Conservation (phyloP, 2,329 filamentous ascomycete genomes). For the Uncinocarpus reesii region DNA sequence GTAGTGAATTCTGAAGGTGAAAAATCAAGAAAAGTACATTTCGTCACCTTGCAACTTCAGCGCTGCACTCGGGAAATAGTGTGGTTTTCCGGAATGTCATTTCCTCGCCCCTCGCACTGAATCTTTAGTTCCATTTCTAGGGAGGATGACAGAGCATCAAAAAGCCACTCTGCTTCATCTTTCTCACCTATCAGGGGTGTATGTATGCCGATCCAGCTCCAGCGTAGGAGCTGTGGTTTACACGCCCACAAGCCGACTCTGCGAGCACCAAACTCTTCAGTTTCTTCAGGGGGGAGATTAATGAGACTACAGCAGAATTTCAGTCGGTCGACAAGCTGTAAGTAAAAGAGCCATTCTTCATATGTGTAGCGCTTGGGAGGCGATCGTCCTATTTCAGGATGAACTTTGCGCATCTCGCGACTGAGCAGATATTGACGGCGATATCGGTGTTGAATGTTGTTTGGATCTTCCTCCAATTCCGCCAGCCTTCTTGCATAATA, state of each 20-base stretch:
- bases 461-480: constrained; percentile 21
- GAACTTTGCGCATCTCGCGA: constrained; percentile 32
- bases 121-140: constrained; percentile 31
- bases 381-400: constrained; percentile 27
- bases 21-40: too few species aligned
- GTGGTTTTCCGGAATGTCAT: too few species aligned
- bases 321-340: constrained; percentile 39
- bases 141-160: constrained; percentile 30
- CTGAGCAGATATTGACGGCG: constrained; percentile 39
- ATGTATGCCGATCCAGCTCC: constrained; percentile 35
- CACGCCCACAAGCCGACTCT: constrained; percentile 6
- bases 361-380: constrained; percentile 32
- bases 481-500: constrained; percentile 10
- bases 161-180: constrained; percentile 36
- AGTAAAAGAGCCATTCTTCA: constrained; percentile 41
- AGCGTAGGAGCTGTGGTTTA: constrained; percentile 17
- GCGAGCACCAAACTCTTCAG: constrained; percentile 4
- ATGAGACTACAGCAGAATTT: constrained; percentile 32
- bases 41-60: too few species aligned
- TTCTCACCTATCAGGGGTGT: constrained; percentile 35
- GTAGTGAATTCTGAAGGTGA: too few species aligned
- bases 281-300: constrained; percentile 16
- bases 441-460: constrained; percentile 25
- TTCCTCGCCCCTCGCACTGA: constrained; percentile 24
- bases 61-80: too few species aligned